Conservation (phyloP, 2,329 filamentous ascomycete genomes). For the Cytospora mali region DNA sequence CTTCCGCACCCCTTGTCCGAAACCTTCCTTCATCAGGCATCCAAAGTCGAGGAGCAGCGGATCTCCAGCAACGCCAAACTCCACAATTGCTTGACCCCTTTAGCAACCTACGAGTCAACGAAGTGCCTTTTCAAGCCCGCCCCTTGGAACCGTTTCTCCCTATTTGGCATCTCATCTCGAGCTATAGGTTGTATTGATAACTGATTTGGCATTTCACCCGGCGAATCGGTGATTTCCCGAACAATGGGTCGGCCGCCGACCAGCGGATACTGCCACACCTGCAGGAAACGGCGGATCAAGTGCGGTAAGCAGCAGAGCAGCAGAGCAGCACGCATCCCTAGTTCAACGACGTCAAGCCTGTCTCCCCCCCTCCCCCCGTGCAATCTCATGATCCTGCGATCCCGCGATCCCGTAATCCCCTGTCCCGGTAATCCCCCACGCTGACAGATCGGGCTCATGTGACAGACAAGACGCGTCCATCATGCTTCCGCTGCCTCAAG, state of each 20-base stretch:
- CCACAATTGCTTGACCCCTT: conserved; percentile 19
- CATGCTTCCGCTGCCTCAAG: conserved; percentile 32
- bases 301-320: conserved; percentile 31
- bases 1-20: conserved; percentile 13
- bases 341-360: conserved; percentile 2
- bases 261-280: conserved; percentile 36
- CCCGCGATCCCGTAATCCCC: not conserved
- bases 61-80: conserved; percentile 8
- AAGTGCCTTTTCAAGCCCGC: conserved; percentile 2
- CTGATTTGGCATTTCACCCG: conserved; percentile 1
- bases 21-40: conserved; percentile 23
- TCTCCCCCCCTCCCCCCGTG: too few species aligned
- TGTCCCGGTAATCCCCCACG: not conserved
- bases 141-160: not conserved
- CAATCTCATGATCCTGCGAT: too few species aligned
- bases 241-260: conserved; percentile 35
- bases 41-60: conserved; percentile 23
- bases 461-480: conserved; percentile 32
- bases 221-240: conserved; percentile 16
- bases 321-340: not conserved
- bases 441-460: conserved; percentile 10
- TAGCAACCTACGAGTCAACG: conserved; percentile 21
- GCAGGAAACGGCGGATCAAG: conserved; percentile 35
- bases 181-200: conserved; percentile 1
- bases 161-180: conserved; percentile 1